Evolutionary conservation across 2,329 filamentous ascomycete genomes (phyloP), one percentile per base, ranked within the genome.

Genomic region (Immersiporthe knoxdaviesiana): DNA sequence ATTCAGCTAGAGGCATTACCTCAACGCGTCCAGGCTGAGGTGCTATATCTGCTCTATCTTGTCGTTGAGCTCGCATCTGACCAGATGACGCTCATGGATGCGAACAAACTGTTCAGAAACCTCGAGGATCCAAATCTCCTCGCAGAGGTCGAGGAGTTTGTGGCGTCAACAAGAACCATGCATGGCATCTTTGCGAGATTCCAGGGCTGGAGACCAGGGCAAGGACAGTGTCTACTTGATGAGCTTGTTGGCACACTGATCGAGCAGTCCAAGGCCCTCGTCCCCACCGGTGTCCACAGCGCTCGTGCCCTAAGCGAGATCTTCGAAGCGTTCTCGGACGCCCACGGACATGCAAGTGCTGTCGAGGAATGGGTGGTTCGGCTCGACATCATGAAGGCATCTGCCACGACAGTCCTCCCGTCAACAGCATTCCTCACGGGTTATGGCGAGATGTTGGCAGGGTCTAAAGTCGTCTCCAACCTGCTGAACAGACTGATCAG

Each of bases 401-500:
- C 80, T 0, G 78, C 84, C 0, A 73, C 81, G 1, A 85, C 85
- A 0, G 79, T 82, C 0, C 78, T 90, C 0, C 79, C 82, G 0
- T 83, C 84, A 0, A 77, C 83, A 2, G 87, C 85, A 0, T 76
- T 88, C 2, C 74, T 90, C 2, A 74, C 79, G 0, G 88, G 87
- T 0, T 80, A 89, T 37, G 84, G 84, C 2, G 83, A 88, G 72
- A 77, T 80, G 1, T 77, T 87, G 8, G 79, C 81, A 4, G 76
- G 81, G 0, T 88, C 85, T 0, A 86, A 83, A 71, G 70, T 78
- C 0, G 77, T 86, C 30, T 85, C 79, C 67, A 88, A 80, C 64
- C 82, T 90, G 54, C 86, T 84, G 75, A 90, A 90, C 74, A 83
- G 85, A 16, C 80, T 91, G 0, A 80, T 90, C 41, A 90, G 88